Evolutionary conservation across 2,329 filamentous ascomycete genomes (phyloP).

Genomic region (Stachybotrys elegans): DNA sequence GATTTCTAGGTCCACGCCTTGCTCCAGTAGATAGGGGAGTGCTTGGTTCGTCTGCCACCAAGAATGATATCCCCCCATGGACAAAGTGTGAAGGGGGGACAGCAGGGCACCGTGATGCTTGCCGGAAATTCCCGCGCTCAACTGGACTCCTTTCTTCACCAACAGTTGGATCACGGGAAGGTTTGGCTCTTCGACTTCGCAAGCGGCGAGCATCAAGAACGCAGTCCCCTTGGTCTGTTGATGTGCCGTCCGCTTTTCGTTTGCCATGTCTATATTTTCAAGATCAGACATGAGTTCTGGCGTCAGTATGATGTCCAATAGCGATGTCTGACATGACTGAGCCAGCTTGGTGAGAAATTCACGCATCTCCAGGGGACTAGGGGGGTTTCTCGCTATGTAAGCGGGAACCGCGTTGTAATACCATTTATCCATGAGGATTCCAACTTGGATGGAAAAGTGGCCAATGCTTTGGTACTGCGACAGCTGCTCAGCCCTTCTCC

Average conservation of each 20-base stretch:
- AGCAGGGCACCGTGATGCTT: neutral
- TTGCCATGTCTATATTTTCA: neutral
- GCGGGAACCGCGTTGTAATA: neutral
- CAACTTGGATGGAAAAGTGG: neutral
- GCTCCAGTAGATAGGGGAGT: conserved; percentile 5
- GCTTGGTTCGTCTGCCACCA: conserved; percentile 7
- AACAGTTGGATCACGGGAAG: neutral
- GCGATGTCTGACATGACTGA: neutral
- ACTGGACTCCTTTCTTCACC: neutral
- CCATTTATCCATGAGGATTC: neutral
- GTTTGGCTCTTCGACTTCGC: neutral
- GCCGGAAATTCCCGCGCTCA: neutral
- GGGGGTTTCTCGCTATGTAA: neutral
- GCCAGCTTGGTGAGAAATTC: neutral
- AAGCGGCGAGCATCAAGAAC: neutral
- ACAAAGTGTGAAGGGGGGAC: neutral
- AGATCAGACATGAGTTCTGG: neutral
- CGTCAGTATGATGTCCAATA: neutral
- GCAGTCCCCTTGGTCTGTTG: neutral
- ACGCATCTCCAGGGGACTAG: neutral
- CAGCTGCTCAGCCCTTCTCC: neutral
- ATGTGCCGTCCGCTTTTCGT: neutral
- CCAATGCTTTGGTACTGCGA: neutral
- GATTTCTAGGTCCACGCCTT: neutral
- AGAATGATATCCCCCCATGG: neutral